These are phyloP conservation scores for Mallotus nudiflorus DNA, from an alignment of 345 rosid species.

Conservation along the genomic window DNA sequence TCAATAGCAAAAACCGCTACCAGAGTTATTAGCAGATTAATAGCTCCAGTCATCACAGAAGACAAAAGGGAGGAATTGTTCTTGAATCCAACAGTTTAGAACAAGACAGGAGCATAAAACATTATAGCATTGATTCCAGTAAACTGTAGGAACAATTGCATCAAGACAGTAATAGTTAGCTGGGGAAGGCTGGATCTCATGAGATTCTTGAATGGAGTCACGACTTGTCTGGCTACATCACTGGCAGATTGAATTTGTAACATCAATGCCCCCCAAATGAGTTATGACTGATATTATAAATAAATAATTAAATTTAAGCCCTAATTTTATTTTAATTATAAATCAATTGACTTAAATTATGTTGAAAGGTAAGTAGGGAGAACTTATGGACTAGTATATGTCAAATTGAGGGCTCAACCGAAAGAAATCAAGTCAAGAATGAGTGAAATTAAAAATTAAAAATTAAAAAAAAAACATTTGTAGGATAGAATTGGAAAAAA, in stretches of 20 bases:
- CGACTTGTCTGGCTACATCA: constrained; percentile 11
- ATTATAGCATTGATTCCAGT: constrained; percentile 33
- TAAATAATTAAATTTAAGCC: too few species aligned
- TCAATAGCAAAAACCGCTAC: constrained; percentile 22
- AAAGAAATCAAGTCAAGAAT: too few species aligned
- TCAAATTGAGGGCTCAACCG: too few species aligned
- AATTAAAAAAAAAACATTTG: too few species aligned
- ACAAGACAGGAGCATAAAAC: constrained; percentile 27
- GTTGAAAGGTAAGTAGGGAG: too few species aligned
- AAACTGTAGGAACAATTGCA: constrained; percentile 26
- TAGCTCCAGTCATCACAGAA: constrained; percentile 25
- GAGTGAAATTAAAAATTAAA: too few species aligned
- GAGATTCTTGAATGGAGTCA: constrained; percentile 20
- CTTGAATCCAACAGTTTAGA: constrained; percentile 26
- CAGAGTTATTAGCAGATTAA: constrained; percentile 21
- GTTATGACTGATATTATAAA: too few species aligned
- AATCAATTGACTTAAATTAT: too few species aligned
- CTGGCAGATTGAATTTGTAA: constrained; percentile 18
- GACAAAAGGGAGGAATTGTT: constrained; percentile 25
- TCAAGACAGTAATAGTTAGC: constrained; percentile 12
- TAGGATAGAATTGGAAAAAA: too few species aligned
- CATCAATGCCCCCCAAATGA: too few species aligned
- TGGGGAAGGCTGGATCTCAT: constrained; percentile 13
- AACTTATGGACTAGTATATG: too few species aligned
- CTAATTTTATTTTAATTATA: too few species aligned